These are phyloP conservation scores for Phaffomyces opuntiae DNA, from an alignment of 805 yeast species.

Conservation along the genomic window DNA sequence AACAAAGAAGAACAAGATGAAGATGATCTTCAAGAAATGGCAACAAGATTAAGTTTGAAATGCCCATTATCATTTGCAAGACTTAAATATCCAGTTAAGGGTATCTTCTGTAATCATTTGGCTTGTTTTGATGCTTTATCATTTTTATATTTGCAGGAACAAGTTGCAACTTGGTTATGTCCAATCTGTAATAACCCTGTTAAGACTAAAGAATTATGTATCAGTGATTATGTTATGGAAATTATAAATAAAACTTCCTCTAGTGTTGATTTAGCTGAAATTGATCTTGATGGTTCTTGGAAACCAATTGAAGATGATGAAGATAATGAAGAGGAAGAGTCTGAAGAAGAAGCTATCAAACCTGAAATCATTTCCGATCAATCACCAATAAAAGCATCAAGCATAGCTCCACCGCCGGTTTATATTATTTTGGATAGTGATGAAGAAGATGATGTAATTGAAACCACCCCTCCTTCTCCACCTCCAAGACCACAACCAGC, in stretches of 20 bases:
- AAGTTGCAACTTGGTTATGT: conserved; percentile 81
- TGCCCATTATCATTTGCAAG: conserved; percentile 75
- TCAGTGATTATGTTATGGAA: conserved; percentile 68
- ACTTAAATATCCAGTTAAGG: conserved; percentile 66
- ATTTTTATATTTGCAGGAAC: conserved; percentile 67
- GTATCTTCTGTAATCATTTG: conserved; percentile 67
- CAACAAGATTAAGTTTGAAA: conserved; percentile 57
- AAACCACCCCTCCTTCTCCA: not conserved
- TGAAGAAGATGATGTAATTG: conserved; percentile 23
- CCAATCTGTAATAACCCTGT: conserved; percentile 66
- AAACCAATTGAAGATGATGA: conserved; percentile 27
- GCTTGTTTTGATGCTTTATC: conserved; percentile 84
- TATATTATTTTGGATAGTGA: conserved; percentile 47
- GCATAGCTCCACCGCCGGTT: conserved; percentile 28
- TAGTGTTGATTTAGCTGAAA: conserved; percentile 57
- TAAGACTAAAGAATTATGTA: conserved; percentile 49
- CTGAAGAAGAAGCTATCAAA: not conserved
- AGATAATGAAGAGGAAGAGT: conserved; percentile 10
- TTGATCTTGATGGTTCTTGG: conserved; percentile 76
- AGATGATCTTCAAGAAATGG: conserved; percentile 65
- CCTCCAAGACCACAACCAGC: not conserved
- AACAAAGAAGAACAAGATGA: conserved; percentile 43
- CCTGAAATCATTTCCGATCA: not conserved
- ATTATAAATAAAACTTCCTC: conserved; percentile 47
- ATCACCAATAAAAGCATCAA: conserved; percentile 3